phyloP scores from a whole-genome alignment of 1,284 basidiomycete species.

The Tylopilus orsonianus region DNA sequence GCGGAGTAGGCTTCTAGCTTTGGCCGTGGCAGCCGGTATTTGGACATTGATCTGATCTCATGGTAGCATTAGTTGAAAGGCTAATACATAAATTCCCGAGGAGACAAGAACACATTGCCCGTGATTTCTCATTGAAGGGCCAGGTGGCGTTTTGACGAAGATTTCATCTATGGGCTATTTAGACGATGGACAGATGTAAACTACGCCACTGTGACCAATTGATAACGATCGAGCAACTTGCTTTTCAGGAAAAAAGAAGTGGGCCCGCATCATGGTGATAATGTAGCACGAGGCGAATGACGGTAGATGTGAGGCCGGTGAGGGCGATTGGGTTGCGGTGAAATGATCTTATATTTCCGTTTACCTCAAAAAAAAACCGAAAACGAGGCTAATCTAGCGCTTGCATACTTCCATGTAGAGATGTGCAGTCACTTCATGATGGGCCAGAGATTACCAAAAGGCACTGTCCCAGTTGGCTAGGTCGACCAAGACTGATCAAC shows the following conservation, averaged over 20 bases:
- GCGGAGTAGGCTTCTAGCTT: slow-evolving; percentile 4
- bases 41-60: slow-evolving; percentile 20
- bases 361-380: slow-evolving; percentile 1
- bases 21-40: slow-evolving; percentile 12
- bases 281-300: slow-evolving; percentile 3
- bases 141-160: slow-evolving; percentile 20
- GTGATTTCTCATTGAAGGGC: neutral
- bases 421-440: slow-evolving; percentile 1
- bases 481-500: neutral
- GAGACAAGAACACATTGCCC: neutral
- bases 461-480: neutral
- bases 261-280: neutral
- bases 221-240: slow-evolving; percentile 5
- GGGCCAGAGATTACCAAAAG: neutral
- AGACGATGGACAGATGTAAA: slow-evolving; percentile 10
- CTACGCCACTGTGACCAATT: slow-evolving; percentile 20
- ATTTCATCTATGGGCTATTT: slow-evolving; percentile 4
- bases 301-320: neutral
- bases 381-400: slow-evolving; percentile 7
- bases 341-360: slow-evolving; percentile 13
- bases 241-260: slow-evolving; percentile 14
- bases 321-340: slow-evolving; percentile 12
- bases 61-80: slow-evolving; percentile 3
- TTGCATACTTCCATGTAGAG: slow-evolving; percentile 9
- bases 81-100: slow-evolving; percentile 11